Conservation (phyloP, 176 grass and related monocot genomes). For the Musa beccarii region DNA sequence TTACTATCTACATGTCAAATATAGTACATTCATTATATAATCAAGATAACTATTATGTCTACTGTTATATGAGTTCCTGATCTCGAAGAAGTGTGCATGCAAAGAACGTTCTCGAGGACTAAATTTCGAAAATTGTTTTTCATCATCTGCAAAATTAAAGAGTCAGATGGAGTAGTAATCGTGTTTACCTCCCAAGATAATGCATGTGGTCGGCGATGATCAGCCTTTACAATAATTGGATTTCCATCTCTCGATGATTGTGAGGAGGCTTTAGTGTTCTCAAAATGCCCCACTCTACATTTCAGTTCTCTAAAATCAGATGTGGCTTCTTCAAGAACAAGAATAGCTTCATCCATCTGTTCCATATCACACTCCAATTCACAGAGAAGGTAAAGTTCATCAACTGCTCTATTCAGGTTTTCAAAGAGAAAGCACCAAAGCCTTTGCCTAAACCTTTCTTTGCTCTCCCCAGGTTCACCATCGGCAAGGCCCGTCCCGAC, state of each 20-base stretch:
- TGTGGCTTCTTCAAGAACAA: conserved; percentile 93
- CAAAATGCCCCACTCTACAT: conserved; percentile 77
- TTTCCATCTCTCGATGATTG: conserved; percentile 50
- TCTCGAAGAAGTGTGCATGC: not conserved
- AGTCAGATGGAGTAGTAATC: conserved; percentile 5
- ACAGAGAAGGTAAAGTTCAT: conserved; percentile 98
- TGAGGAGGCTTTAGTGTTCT: conserved; percentile 68
- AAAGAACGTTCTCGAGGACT: not conserved
- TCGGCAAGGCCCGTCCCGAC: conserved; percentile 37
- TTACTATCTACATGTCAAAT: not conserved
- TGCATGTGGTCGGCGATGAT: conserved; percentile 88
- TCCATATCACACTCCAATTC: conserved; percentile 99
- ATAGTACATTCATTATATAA: not conserved
- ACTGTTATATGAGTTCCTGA: not conserved
- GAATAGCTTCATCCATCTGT: conserved; percentile 95
- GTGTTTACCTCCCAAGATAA: conserved; percentile 86
- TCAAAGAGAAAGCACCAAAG: conserved; percentile 99
- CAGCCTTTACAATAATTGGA: conserved; percentile 66
- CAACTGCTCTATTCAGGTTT: conserved; percentile 90
- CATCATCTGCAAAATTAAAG: not conserved
- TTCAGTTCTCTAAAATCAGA: conserved; percentile 96
- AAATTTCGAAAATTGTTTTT: not conserved
- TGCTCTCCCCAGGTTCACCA: conserved; percentile 74
- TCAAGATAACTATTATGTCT: not conserved
- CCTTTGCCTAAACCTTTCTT: conserved; percentile 97